Evolutionary conservation across 2,329 filamentous ascomycete genomes (phyloP).

Genomic region (Calonectria fujianensis): DNA sequence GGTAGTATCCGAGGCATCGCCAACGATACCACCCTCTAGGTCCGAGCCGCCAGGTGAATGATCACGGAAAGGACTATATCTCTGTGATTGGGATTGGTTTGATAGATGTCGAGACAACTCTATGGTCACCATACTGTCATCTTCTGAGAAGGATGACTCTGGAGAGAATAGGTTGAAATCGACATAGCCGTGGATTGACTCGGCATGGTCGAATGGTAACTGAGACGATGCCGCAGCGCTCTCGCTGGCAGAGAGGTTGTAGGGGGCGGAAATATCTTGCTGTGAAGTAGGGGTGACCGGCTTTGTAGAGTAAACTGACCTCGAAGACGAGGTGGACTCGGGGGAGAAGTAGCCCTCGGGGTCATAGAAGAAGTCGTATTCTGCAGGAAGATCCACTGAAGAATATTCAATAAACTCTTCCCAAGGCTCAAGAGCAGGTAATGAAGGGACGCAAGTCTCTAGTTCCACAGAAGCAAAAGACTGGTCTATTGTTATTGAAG

Average conservation of each 20-base stretch:
- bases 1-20: constrained; percentile 31
- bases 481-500: constrained; percentile 44
- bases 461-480: constrained; percentile 50
- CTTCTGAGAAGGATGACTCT: constrained; percentile 67
- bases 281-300: constrained; percentile 52
- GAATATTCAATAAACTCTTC: constrained; percentile 69
- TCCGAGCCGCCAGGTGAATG: constrained; percentile 36
- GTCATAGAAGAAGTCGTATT: constrained; percentile 69
- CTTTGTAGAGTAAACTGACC: constrained; percentile 56
- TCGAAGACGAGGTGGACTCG: constrained; percentile 54
- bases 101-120: constrained; percentile 48
- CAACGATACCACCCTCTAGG: constrained; percentile 22
- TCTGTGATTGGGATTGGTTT: constrained; percentile 46
- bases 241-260: constrained; percentile 36
- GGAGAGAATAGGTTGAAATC: constrained; percentile 76
- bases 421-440: constrained; percentile 59
- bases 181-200: constrained; percentile 64
- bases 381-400: constrained; percentile 57
- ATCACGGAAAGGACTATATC: constrained; percentile 37
- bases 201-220: constrained; percentile 52
- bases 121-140: constrained; percentile 65
- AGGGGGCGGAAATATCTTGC: constrained; percentile 45
- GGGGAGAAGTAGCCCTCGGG: constrained; percentile 66
- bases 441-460: constrained; percentile 45
- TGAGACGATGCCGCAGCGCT: constrained; percentile 37